These are phyloP conservation scores for Craspedostauros australis DNA, from an alignment of 108 stramenopile species.

Conservation along the genomic window DNA sequence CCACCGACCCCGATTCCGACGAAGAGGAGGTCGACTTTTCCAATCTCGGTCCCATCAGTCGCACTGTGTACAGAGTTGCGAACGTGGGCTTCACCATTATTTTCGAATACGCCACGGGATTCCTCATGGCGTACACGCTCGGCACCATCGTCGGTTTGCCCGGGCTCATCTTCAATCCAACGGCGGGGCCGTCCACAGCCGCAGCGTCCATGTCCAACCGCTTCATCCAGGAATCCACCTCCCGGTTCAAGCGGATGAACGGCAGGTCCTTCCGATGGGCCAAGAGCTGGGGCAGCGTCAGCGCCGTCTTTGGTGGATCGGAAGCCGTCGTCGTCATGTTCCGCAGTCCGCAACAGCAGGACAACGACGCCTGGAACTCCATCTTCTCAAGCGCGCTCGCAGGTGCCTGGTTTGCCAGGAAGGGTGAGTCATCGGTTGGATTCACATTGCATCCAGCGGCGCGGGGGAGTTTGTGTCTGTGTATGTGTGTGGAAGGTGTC, in stretches of 20 bases:
- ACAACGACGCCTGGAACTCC: slow-evolving; percentile 66
- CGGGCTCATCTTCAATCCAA: slow-evolving; percentile 15
- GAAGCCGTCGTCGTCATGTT: no score
- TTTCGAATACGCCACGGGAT: slow-evolving; percentile 54
- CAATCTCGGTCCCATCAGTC: no score
- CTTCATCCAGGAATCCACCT: slow-evolving; percentile 19
- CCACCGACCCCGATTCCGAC: no score
- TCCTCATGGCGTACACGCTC: slow-evolving; percentile 44
- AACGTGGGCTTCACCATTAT: slow-evolving; percentile 40
- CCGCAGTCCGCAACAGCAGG: slow-evolving; percentile 44
- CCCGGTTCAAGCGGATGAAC: slow-evolving; percentile 40
- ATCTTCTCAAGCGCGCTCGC: slow-evolving; percentile 52
- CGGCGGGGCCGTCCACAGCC: slow-evolving; percentile 1
- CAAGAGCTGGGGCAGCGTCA: slow-evolving; percentile 50
- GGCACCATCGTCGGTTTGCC: slow-evolving; percentile 51
- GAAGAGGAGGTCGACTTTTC: no score
- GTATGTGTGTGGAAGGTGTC: no score
- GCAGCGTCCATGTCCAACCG: background rate
- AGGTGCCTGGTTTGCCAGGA: slow-evolving; percentile 67
- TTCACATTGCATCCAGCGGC: no score
- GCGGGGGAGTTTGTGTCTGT: no score
- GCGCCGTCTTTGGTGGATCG: slow-evolving; percentile 64
- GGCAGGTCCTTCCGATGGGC: slow-evolving; percentile 39
- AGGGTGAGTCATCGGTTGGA: slow-evolving; percentile 31
- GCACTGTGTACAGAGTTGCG: no score